These are phyloP conservation scores for Phyllachora maydis DNA, from an alignment of 2,329 filamentous ascomycete genomes.

Conservation along the genomic window DNA sequence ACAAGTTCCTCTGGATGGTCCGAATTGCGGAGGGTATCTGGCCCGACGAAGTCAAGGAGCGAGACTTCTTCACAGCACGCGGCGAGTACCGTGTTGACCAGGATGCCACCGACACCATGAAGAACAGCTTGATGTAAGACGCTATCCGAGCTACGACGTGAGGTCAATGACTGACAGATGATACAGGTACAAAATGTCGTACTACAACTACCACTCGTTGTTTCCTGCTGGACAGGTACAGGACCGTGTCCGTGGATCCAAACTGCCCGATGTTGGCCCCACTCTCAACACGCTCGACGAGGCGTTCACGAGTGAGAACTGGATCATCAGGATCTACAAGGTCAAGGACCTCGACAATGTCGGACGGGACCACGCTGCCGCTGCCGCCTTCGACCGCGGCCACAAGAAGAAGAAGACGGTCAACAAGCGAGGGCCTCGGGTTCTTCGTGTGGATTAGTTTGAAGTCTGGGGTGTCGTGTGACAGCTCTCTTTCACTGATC, in stretches of 20 bases:
- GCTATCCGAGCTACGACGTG: too few species aligned
- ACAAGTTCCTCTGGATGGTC: constrained; percentile 99
- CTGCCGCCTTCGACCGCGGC: constrained; percentile 51
- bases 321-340: constrained; percentile 99
- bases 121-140: constrained; percentile 97
- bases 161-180: constrained; percentile 9
- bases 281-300: constrained; percentile 81
- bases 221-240: constrained; percentile 82
- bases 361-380: constrained; percentile 62
- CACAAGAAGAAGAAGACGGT: constrained; percentile 64
- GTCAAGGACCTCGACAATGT: constrained; percentile 98
- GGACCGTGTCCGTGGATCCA: constrained; percentile 70
- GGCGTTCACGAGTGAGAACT: constrained; percentile 98
- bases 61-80: constrained; percentile 80
- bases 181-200: constrained; percentile 98
- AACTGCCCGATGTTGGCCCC: constrained; percentile 67
- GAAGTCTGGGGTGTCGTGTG: too few species aligned
- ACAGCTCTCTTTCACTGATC: too few species aligned
- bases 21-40: constrained; percentile 97
- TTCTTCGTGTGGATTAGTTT: constrained; percentile 55
- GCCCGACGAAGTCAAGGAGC: constrained; percentile 97
- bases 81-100: constrained; percentile 92
- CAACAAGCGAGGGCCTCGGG: constrained; percentile 53
- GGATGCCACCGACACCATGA: constrained; percentile 91
- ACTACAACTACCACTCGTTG: constrained; percentile 87